phyloP scores from a whole-genome alignment of 306 rosid genomes.

The Prinsepia uniflora region DNA sequence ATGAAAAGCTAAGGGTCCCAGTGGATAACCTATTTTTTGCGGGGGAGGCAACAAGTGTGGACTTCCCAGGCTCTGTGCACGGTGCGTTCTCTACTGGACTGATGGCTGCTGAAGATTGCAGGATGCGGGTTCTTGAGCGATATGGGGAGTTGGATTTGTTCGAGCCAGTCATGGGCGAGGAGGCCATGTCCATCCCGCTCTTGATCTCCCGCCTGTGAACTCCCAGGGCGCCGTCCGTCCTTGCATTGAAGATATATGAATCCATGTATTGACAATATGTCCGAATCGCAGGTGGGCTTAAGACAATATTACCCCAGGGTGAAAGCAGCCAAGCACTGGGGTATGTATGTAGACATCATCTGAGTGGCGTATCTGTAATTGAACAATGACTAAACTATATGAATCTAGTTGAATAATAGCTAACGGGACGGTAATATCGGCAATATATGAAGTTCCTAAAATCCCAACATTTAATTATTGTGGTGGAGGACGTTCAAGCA shows the following conservation, averaged over 20 bases:
- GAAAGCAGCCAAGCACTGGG: not conserved
- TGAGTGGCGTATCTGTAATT: not conserved
- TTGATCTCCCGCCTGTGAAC: conserved; percentile 79
- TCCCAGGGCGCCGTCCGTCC: not conserved
- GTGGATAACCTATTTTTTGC: conserved; percentile 96
- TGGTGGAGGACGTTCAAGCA: not conserved
- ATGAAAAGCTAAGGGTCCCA: conserved; percentile 86
- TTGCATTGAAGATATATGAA: not conserved
- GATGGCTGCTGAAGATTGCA: conserved; percentile 98
- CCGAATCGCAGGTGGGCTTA: conserved; percentile 7
- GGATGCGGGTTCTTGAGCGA: conserved; percentile 94
- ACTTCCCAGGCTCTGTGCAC: conserved; percentile 87
- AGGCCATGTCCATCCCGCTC: conserved; percentile 60
- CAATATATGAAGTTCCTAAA: not conserved
- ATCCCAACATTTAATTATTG: not conserved
- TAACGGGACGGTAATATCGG: not conserved
- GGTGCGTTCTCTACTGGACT: conserved; percentile 87
- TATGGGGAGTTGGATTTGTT: conserved; percentile 84
- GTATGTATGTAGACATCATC: not conserved
- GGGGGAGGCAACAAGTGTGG: conserved; percentile 85
- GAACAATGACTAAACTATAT: not conserved
- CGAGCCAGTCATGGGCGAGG: conserved; percentile 81
- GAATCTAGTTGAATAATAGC: not conserved
- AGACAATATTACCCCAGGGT: not conserved
- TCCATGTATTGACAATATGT: conserved; percentile 9